These are phyloP conservation scores for Leccinum variabile DNA, from an alignment of 1,284 basidiomycete species.

Conservation along the genomic window DNA sequence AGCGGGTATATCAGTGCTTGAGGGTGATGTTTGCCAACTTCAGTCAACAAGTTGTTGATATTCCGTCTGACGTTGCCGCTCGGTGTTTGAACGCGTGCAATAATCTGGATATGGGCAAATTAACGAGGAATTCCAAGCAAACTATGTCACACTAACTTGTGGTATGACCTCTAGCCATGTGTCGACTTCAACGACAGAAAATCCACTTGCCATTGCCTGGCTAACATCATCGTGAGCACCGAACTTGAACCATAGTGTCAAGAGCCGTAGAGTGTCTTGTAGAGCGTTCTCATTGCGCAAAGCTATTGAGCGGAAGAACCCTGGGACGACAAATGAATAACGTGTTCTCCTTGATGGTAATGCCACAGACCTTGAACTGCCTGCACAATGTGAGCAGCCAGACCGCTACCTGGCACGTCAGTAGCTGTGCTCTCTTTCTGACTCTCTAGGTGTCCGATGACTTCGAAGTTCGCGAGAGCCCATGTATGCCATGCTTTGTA, in stretches of 20 bases:
- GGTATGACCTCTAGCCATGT: conserved; percentile 99
- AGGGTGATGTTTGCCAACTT: conserved; percentile 95
- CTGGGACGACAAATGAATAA: conserved; percentile 39
- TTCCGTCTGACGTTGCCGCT: conserved; percentile 85
- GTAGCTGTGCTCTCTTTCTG: conserved; percentile 58
- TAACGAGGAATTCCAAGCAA: background rate
- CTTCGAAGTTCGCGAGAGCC: conserved; percentile 96
- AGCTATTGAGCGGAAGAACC: conserved; percentile 95
- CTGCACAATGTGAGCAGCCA: conserved; percentile 89
- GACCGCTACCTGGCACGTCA: conserved; percentile 70
- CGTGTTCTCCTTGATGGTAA: background rate
- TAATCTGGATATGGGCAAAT: conserved; percentile 62
- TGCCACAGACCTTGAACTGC: conserved; percentile 78
- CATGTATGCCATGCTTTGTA: conserved; percentile 99
- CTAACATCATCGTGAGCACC: conserved; percentile 91
- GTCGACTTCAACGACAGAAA: conserved; percentile 90
- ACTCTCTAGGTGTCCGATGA: conserved; percentile 81
- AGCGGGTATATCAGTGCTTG: conserved; percentile 97
- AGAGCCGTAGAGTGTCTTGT: conserved; percentile 91
- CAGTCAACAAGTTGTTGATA: conserved; percentile 87
- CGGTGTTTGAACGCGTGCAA: conserved; percentile 97
- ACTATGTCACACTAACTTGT: conserved; percentile 55
- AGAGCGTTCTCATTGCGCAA: conserved; percentile 89
- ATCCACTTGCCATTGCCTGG: conserved; percentile 86
- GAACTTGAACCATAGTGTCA: conserved; percentile 99